Percentiles rank a stretch among this genome's conserved stretches.
Conservation (phyloP, 177 flowering plant genomes). For the Tripterygium wilfordii region DNA sequence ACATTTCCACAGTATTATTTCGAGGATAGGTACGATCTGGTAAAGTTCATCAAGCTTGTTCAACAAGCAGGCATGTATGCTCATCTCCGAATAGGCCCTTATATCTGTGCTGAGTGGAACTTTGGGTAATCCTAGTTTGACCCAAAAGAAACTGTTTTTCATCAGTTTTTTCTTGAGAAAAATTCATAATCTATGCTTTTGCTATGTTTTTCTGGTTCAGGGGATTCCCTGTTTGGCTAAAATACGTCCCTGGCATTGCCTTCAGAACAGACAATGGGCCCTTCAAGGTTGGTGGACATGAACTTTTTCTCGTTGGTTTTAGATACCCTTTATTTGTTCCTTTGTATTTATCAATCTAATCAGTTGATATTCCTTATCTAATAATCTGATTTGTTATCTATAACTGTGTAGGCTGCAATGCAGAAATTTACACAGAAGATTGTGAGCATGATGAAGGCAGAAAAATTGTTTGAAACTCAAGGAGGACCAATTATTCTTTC, state of each 20-base stretch:
- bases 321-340: no score
- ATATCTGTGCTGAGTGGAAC: constrained; percentile 96
- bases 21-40: constrained; percentile 78
- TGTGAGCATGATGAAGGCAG: constrained; percentile 63
- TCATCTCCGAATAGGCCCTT: constrained; percentile 87
- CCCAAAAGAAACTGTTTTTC: no score
- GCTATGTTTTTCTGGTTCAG: constrained; percentile 40
- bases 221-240: constrained; percentile 92
- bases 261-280: constrained; percentile 82
- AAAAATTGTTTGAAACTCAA: constrained; percentile 49
- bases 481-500: constrained; percentile 77
- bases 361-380: no score
- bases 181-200: not conserved
- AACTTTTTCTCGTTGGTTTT: constrained; percentile 5
- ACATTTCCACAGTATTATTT: constrained; percentile 94
- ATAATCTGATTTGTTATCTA: not conserved
- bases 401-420: constrained; percentile 49
- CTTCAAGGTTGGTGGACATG: constrained; percentile 58
- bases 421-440: constrained; percentile 57
- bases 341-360: no score
- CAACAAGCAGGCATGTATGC: constrained; percentile 82
- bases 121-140: constrained; percentile 72
- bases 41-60: constrained; percentile 70
- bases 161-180: no score
- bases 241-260: constrained; percentile 67